Conservation (phyloP, 139 green algal genomes). For the Bryopsis sp. region DNA sequence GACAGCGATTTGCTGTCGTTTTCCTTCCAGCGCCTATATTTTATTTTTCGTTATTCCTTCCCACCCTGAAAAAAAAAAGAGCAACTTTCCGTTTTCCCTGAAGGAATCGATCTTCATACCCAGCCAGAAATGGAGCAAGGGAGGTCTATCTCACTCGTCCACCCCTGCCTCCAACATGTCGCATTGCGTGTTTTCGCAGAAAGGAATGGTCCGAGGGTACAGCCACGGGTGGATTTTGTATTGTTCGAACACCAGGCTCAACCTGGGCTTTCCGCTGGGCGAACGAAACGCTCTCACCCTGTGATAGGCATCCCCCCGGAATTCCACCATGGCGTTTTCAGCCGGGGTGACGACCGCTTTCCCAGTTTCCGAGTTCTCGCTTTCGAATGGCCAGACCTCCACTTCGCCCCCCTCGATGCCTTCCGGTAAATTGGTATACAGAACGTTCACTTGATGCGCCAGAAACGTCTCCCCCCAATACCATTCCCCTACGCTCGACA, state of each 20-base stretch:
- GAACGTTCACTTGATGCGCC: conserved; percentile 27
- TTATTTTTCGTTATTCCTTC: no score
- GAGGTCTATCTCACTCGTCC: no score
- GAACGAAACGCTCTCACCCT: conserved; percentile 13
- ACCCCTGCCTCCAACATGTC: no score
- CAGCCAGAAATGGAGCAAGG: no score
- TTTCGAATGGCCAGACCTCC: conserved; percentile 11
- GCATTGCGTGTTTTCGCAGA: no score
- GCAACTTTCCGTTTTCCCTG: no score
- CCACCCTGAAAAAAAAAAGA: no score
- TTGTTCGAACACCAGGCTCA: conserved; percentile 25
- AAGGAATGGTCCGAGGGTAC: no score
- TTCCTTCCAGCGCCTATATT: no score
- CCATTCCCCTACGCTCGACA: no score
- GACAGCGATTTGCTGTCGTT: no score
- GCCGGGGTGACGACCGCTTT: background rate
- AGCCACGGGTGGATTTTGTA: conserved; percentile 26
- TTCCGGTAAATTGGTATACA: conserved; percentile 18
- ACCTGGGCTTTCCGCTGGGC: background rate
- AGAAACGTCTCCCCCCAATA: conserved; percentile 12
- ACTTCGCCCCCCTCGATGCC: conserved; percentile 20
- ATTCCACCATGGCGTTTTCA: conserved; percentile 23
- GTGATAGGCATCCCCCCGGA: conserved; percentile 22
- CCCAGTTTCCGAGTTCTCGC: background rate
- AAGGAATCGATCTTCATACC: no score